phyloP scores from a whole-genome alignment of 371 early-diverging fungal genomes.

The Apophysomyces variabilis region DNA sequence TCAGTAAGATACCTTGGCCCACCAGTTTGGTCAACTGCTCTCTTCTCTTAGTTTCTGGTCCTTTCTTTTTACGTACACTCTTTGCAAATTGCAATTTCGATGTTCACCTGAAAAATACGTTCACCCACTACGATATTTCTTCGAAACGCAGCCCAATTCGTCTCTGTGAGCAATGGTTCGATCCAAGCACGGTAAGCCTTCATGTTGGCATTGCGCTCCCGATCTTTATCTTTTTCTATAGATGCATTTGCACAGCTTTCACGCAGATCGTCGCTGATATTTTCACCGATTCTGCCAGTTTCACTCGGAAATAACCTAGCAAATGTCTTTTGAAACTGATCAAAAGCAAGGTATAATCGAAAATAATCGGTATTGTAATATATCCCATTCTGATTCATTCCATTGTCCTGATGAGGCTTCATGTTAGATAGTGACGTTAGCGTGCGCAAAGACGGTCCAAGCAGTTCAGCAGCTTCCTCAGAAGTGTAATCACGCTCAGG shows the following conservation, averaged over 20 bases:
- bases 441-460: constrained; percentile 41
- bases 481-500: constrained; percentile 17
- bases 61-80: not conserved
- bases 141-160: constrained; percentile 57
- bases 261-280: not conserved
- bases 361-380: constrained; percentile 59
- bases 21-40: constrained; percentile 48
- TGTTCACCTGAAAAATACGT: constrained; percentile 32
- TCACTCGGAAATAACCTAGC: constrained; percentile 40
- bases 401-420: constrained; percentile 56
- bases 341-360: constrained; percentile 51
- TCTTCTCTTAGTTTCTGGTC: not conserved
- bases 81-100: not conserved
- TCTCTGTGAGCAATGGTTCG: constrained; percentile 45
- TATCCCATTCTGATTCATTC: constrained; percentile 59
- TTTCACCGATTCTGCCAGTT: constrained; percentile 22
- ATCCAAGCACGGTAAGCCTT: constrained; percentile 51
- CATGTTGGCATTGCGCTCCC: constrained; percentile 52
- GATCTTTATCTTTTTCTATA: constrained; percentile 38
- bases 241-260: constrained; percentile 11
- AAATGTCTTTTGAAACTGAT: constrained; percentile 51
- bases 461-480: constrained; percentile 34
- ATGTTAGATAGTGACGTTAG: constrained; percentile 47
- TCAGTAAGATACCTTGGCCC: constrained; percentile 49
- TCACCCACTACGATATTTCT: constrained; percentile 56